Conservation (phyloP, 305 asterid species). For the Rubia balearica region DNA sequence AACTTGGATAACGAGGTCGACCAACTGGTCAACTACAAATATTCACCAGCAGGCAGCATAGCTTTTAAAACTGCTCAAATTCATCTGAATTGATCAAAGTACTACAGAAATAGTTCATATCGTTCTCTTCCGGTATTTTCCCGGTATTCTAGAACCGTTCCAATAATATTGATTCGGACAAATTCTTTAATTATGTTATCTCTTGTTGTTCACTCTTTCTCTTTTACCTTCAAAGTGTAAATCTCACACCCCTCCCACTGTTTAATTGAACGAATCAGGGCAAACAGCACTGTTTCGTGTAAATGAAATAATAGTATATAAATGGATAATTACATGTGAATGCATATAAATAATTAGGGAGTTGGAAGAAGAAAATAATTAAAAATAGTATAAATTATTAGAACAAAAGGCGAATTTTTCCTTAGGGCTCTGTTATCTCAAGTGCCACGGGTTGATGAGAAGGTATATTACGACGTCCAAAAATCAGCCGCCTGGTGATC, state of each 20-base stretch:
- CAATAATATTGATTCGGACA: constrained; percentile 1
- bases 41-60: not conserved
- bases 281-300: not conserved
- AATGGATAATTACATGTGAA: not conserved
- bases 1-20: not conserved
- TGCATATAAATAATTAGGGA: not conserved
- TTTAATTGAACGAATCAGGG: not conserved
- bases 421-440: too few species aligned
- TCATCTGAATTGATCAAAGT: not conserved
- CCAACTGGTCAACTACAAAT: not conserved
- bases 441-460: too few species aligned
- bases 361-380: too few species aligned
- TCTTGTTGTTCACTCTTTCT: constrained; percentile 9
- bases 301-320: not conserved
- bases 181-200: not conserved
- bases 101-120: not conserved
- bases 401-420: too few species aligned
- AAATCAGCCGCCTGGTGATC: too few species aligned
- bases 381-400: too few species aligned
- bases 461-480: too few species aligned
- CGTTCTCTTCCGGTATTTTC: too few species aligned
- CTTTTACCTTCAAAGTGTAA: too few species aligned
- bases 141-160: too few species aligned
- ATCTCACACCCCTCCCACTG: constrained; percentile 3
- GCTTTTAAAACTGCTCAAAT: not conserved